Conservation (phyloP, 441 rosid species). For the Geranium incanum region DNA sequence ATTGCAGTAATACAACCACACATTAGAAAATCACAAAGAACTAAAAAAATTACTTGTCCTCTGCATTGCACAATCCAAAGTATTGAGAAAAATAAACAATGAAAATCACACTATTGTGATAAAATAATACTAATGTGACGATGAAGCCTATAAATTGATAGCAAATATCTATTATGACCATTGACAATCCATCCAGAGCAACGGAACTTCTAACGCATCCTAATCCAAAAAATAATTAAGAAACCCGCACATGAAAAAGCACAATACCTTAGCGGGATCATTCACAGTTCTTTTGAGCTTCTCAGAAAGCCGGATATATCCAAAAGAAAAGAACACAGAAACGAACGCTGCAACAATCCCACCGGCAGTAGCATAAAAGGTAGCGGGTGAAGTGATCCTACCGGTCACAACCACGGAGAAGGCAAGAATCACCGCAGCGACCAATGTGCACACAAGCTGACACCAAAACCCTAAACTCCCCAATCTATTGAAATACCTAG, state of each 20-base stretch:
- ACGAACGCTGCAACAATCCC: constrained; percentile 85
- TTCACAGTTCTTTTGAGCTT: constrained; percentile 61
- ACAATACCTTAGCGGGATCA: constrained; percentile 82
- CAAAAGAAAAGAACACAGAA: constrained; percentile 92
- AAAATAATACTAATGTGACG: background rate
- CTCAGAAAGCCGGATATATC: constrained; percentile 81
- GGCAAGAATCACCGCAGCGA: constrained; percentile 78
- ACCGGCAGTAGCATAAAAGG: constrained; percentile 76
- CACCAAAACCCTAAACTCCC: constrained; percentile 95
- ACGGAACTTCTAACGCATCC: background rate
- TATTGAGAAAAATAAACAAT: background rate
- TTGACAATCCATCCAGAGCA: background rate
- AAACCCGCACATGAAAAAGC: background rate
- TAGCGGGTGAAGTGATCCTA: constrained; percentile 65
- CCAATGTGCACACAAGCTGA: constrained; percentile 76
- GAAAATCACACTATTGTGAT: background rate
- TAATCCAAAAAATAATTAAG: background rate
- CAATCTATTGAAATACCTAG: constrained; percentile 78
- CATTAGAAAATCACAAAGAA: background rate
- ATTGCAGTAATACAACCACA: background rate
- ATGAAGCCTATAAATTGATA: background rate
- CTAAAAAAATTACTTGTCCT: background rate
- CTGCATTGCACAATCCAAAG: too few species aligned
- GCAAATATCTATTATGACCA: too few species aligned
- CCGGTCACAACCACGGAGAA: constrained; percentile 74